Conservation (phyloP, 352 stramenopile species). For the Globisporangium echinulatum region DNA sequence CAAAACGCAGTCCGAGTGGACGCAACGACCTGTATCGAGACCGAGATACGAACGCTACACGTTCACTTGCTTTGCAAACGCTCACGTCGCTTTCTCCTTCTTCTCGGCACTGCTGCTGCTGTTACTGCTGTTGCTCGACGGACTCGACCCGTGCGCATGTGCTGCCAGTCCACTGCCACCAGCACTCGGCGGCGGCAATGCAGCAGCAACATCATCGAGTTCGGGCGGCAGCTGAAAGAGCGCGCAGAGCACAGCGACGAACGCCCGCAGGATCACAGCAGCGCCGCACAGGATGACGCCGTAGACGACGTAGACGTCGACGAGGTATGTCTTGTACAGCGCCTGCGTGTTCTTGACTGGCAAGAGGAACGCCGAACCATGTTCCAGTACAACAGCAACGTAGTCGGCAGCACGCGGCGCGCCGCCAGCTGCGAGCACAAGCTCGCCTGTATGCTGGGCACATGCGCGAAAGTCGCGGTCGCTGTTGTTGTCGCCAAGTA, state of each 20-base stretch:
- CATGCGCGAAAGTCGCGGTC: conserved; percentile 28
- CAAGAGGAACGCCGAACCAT: conserved; percentile 44
- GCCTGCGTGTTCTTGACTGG: conserved; percentile 54
- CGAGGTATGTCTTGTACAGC: conserved; percentile 78
- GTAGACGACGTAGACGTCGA: conserved; percentile 86
- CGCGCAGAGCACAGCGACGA: conserved; percentile 57
- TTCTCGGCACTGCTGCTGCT: not conserved
- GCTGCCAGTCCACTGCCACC: too few species aligned
- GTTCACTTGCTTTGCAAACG: too few species aligned
- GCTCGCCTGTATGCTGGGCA: conserved; percentile 40
- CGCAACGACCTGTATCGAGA: too few species aligned
- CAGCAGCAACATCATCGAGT: not conserved
- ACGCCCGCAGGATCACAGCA: conserved; percentile 77
- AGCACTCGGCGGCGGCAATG: too few species aligned
- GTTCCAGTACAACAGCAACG: conserved; percentile 45
- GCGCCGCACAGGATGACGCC: conserved; percentile 72
- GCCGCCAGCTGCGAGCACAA: conserved; percentile 58
- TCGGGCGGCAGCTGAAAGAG: conserved; percentile 44
- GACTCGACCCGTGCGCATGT: not conserved
- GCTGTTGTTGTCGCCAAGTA: conserved; percentile 30
- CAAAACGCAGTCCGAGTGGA: too few species aligned
- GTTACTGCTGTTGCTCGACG: not conserved
- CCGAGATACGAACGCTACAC: too few species aligned
- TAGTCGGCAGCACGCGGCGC: conserved; percentile 43
- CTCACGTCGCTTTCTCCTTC: too few species aligned